Evolutionary conservation across 2,329 filamentous ascomycete genomes (phyloP).

Genomic region (Pseudopithomyces maydicus): DNA sequence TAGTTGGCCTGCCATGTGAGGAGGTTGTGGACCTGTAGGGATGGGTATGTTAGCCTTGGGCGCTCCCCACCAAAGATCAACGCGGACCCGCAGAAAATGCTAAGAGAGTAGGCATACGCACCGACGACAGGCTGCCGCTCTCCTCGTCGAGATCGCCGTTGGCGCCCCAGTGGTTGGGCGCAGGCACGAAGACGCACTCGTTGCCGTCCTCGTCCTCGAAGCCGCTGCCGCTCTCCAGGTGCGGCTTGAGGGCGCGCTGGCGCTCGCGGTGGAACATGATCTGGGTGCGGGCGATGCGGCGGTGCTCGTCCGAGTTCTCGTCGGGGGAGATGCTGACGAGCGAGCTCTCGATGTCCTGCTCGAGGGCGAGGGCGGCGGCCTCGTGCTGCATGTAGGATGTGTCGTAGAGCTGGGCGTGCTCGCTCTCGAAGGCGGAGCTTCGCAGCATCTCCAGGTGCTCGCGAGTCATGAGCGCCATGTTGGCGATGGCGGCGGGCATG

Average conservation of each 20-base stretch:
- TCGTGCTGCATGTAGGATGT: slow-evolving; percentile 43
- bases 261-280: slow-evolving; percentile 43
- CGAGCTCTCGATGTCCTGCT: slow-evolving; percentile 39
- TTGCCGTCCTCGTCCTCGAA: slow-evolving; percentile 42
- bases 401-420: slow-evolving; percentile 46
- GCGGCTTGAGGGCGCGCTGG: slow-evolving; percentile 39
- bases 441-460: slow-evolving; percentile 41
- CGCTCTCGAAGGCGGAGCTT: slow-evolving; percentile 44
- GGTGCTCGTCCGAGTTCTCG: slow-evolving; percentile 42
- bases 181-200: slow-evolving; percentile 43
- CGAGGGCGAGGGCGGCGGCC: slow-evolving; percentile 39
- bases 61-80: slow-evolving; percentile 3
- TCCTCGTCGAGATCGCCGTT: slow-evolving; percentile 45
- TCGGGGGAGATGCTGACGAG: slow-evolving; percentile 42
- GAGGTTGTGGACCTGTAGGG: slow-evolving; percentile 38
- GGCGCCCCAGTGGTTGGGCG: slow-evolving; percentile 45
- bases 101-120: slow-evolving; percentile 18
- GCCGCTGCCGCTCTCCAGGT: slow-evolving; percentile 44
- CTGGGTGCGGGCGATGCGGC: slow-evolving; percentile 40
- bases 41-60: neutral
- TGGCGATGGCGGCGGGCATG: slow-evolving; percentile 28
- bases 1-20: slow-evolving; percentile 44
- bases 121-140: slow-evolving; percentile 42
- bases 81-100: neutral
- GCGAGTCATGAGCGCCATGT: slow-evolving; percentile 26